Conservation (phyloP, 108 stramenopile genomes). For the Fistulifera pelliculosa region DNA sequence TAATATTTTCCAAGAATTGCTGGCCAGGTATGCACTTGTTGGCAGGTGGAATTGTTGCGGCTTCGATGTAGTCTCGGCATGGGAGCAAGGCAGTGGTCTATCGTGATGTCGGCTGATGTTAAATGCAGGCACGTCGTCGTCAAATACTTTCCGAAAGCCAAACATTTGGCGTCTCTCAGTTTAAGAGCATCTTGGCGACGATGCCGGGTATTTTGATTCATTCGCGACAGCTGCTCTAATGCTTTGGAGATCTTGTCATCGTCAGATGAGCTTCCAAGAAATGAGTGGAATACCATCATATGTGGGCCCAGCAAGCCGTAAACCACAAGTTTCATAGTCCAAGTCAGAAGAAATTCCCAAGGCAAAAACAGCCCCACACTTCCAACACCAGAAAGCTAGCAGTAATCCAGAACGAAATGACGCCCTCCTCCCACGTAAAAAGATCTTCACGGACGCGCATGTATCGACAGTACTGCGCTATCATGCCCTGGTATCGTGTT, state of each 20-base stretch:
- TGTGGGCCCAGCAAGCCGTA: constrained; percentile 71
- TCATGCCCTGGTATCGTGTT: background rate
- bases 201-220: background rate
- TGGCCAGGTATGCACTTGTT: constrained; percentile 10
- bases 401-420: constrained; percentile 58
- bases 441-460: constrained; percentile 34
- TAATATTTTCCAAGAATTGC: constrained; percentile 14
- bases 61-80: constrained; percentile 14
- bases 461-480: constrained; percentile 22
- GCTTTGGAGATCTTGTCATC: background rate
- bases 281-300: constrained; percentile 60
- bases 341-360: constrained; percentile 53
- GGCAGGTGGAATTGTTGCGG: constrained; percentile 17
- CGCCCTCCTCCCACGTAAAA: constrained; percentile 57
- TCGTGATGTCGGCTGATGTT: constrained; percentile 60
- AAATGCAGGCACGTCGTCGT: constrained; percentile 48
- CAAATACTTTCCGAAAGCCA: constrained; percentile 58
- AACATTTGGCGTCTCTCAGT: constrained; percentile 58
- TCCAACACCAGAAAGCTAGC: constrained; percentile 36
- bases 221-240: background rate
- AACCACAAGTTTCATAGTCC: constrained; percentile 37
- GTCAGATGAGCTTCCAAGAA: constrained; percentile 16
- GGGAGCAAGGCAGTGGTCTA: constrained; percentile 53
- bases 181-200: constrained; percentile 26
- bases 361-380: constrained; percentile 52